phyloP scores from a whole-genome alignment of 106 monocot genomes.

The Dendrobium huoshanense region DNA sequence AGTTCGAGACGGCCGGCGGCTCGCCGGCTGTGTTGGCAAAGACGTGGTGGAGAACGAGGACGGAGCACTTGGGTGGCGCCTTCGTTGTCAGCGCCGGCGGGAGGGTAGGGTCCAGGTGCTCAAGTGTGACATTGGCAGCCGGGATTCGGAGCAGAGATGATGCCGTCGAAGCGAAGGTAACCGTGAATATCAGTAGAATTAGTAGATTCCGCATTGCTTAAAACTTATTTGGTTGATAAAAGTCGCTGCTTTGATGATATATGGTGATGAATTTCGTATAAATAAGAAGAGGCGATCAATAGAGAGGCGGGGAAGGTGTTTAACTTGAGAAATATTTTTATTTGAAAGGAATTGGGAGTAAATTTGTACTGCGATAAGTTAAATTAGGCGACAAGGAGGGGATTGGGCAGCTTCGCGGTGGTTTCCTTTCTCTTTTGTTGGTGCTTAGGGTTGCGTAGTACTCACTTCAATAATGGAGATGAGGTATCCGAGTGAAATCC shows the following conservation, averaged over 20 bases:
- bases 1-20: slow-evolving; percentile 24
- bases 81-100: slow-evolving; percentile 19
- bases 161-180: not conserved
- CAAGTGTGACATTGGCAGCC: slow-evolving; percentile 4
- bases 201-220: not conserved
- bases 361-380: not conserved
- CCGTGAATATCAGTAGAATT: not conserved
- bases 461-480: not conserved
- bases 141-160: not conserved
- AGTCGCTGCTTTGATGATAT: not conserved
- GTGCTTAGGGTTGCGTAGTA: not conserved
- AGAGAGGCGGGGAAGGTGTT: not conserved
- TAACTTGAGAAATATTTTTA: slow-evolving; percentile 3
- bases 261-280: not conserved
- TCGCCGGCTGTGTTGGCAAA: slow-evolving; percentile 34
- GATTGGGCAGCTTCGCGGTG: not conserved
- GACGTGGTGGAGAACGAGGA: slow-evolving; percentile 33
- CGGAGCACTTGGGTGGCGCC: slow-evolving; percentile 29
- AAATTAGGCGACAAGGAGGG: not conserved
- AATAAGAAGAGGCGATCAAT: not conserved
- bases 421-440: slow-evolving; percentile 4
- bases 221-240: not conserved
- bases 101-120: slow-evolving; percentile 22
- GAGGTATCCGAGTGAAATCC: not conserved
- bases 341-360: not conserved